A percentile compares a stretch with the other conserved stretches of the same genome.
phyloP scores from a whole-genome alignment of 768 basidiomycete species.

The Agrocybe chaxingu region DNA sequence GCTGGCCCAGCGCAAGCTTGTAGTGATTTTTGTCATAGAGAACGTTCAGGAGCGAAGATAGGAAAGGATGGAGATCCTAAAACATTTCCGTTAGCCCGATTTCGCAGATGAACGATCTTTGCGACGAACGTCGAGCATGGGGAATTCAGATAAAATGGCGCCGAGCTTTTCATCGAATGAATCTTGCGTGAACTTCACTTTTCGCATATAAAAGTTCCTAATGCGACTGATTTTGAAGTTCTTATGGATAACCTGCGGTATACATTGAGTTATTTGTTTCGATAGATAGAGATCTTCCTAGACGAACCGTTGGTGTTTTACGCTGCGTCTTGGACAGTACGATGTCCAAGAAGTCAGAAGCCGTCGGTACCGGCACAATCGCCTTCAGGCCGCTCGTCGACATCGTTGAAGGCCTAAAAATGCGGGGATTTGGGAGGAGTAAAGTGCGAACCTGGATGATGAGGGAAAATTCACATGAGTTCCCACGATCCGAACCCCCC shows the following conservation, averaged over 20 bases:
- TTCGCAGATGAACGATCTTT: constrained; percentile 4
- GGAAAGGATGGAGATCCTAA: constrained; percentile 91
- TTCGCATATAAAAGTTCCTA: constrained; percentile 98
- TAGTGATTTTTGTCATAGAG: constrained; percentile 99
- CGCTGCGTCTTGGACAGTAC: constrained; percentile 92
- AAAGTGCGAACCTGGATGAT: not conserved
- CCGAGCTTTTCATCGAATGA: constrained; percentile 94
- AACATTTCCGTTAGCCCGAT: constrained; percentile 22
- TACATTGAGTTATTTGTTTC: not conserved
- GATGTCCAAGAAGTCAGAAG: constrained; percentile 91
- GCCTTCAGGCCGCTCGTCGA: constrained; percentile 92
- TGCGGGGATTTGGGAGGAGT: constrained; percentile 1
- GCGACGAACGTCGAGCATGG: constrained; percentile 86
- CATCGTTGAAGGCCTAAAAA: constrained; percentile 29
- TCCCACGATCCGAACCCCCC: not conserved
- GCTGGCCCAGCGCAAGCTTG: constrained; percentile 96
- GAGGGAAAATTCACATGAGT: not conserved
- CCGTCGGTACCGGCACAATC: constrained; percentile 98
- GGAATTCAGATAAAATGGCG: constrained; percentile 93
- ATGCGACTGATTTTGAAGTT: constrained; percentile 99
- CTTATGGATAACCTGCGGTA: constrained; percentile 88
- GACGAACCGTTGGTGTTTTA: constrained; percentile 88
- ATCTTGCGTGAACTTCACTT: constrained; percentile 98
- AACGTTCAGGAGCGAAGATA: constrained; percentile 94
- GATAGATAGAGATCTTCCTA: not conserved